These are phyloP conservation scores for Suhomyces terraborum DNA, from an alignment of 1,139 yeast genomes.

Conservation along the genomic window DNA sequence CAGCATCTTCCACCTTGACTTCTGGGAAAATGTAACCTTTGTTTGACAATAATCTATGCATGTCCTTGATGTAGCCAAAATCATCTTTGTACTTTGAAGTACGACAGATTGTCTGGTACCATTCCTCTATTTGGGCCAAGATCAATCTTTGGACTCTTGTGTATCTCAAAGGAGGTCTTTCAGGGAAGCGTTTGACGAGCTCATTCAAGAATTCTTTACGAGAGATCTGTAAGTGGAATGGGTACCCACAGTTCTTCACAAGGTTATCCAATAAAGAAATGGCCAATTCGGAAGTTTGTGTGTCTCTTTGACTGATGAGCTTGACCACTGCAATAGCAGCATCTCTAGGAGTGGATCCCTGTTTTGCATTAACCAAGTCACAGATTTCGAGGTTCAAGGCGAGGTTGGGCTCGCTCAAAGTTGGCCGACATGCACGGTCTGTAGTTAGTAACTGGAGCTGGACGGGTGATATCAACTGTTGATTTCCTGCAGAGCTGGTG, in stretches of 20 bases:
- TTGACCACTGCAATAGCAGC: slow-evolving; percentile 91
- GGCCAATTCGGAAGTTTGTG: slow-evolving; percentile 71
- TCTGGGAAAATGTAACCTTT: slow-evolving; percentile 94
- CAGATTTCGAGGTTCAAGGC: slow-evolving; percentile 90
- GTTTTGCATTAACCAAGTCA: slow-evolving; percentile 89
- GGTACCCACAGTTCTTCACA: slow-evolving; percentile 97
- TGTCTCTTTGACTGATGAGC: slow-evolving; percentile 77
- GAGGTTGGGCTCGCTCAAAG: slow-evolving; percentile 83
- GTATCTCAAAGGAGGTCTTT: slow-evolving; percentile 86
- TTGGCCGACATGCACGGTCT: slow-evolving; percentile 88
- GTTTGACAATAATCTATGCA: slow-evolving; percentile 86
- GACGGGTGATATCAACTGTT: no score
- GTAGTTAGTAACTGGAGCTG: slow-evolving; percentile 22
- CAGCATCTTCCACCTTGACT: slow-evolving; percentile 85
- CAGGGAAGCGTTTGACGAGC: slow-evolving; percentile 90
- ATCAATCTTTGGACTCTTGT: slow-evolving; percentile 81
- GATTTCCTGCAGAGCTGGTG: no score
- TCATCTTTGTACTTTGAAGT: slow-evolving; percentile 91
- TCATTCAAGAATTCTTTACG: slow-evolving; percentile 94
- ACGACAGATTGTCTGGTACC: slow-evolving; percentile 95
- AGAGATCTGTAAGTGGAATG: slow-evolving; percentile 91
- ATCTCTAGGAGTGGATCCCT: slow-evolving; percentile 88
- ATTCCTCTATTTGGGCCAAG: slow-evolving; percentile 90
- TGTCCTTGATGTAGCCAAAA: slow-evolving; percentile 87
- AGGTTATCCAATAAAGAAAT: slow-evolving; percentile 72